Percentiles rank a stretch among this genome's conserved stretches.
phyloP scores from a whole-genome alignment of 116 monocot genomes.

The Trichopus zeylanicus region DNA sequence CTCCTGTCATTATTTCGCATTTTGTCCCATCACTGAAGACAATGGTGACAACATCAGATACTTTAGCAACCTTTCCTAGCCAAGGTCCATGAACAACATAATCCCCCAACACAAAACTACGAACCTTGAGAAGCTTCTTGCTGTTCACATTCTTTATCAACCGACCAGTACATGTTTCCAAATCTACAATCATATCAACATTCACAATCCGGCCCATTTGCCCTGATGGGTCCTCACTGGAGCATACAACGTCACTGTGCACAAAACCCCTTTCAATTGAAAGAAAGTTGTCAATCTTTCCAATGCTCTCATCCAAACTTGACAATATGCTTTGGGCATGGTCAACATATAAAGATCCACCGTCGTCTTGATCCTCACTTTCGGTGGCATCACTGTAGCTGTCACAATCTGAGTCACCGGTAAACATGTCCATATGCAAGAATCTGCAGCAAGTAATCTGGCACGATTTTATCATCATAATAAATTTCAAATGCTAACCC shows the following conservation, averaged over 20 bases:
- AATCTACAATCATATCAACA: constrained; percentile 63
- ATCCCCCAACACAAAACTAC: constrained; percentile 50
- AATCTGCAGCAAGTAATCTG: constrained; percentile 7
- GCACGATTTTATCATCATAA: background rate
- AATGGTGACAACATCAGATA: constrained; percentile 49
- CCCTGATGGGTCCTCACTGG: constrained; percentile 48
- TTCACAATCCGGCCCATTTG: constrained; percentile 66
- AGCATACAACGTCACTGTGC: constrained; percentile 72
- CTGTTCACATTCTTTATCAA: constrained; percentile 54
- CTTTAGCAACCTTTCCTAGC: constrained; percentile 64
- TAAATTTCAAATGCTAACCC: background rate
- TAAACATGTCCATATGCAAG: constrained; percentile 30
- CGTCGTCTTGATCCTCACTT: constrained; percentile 61
- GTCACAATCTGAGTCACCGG: constrained; percentile 52
- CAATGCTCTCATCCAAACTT: constrained; percentile 67
- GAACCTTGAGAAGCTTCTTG: constrained; percentile 59
- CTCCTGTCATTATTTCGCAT: constrained; percentile 49
- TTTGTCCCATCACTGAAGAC: constrained; percentile 62
- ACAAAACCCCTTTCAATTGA: constrained; percentile 66
- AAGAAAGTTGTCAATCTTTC: constrained; percentile 79
- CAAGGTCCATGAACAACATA: constrained; percentile 66
- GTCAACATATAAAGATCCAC: constrained; percentile 47
- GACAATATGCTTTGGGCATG: constrained; percentile 75
- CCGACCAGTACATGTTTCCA: constrained; percentile 54
- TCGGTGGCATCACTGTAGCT: constrained; percentile 55